Evolutionary conservation across 106 monocot genomes (phyloP).

Genomic region (Apostasia ramifera): DNA sequence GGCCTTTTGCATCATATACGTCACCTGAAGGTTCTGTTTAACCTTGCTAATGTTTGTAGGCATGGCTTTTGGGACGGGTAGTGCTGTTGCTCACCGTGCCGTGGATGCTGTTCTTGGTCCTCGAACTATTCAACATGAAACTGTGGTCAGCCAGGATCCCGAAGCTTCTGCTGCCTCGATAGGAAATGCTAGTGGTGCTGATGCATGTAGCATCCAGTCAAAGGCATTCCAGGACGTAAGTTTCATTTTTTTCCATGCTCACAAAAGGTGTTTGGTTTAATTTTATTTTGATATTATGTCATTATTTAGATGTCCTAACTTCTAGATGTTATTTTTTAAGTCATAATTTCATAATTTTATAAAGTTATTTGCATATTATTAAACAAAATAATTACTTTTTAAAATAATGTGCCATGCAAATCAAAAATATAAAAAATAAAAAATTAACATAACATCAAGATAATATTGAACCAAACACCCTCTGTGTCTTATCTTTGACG

Average conservation of each 20-base stretch:
- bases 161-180: slow-evolving; percentile 24
- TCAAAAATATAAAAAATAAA: too few species aligned
- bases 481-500: too few species aligned
- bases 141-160: slow-evolving; percentile 16
- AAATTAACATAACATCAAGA: too few species aligned
- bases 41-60: slow-evolving; percentile 11
- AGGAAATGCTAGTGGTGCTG: slow-evolving; percentile 16
- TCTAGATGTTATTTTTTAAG: too few species aligned
- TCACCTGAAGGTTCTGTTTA: neutral
- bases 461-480: too few species aligned
- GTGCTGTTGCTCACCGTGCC: slow-evolving; percentile 56
- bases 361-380: too few species aligned
- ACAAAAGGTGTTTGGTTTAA: too few species aligned
- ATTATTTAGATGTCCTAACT: too few species aligned
- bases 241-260: neutral
- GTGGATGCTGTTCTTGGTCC: slow-evolving; percentile 58
- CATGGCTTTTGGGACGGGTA: slow-evolving; percentile 65
- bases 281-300: too few species aligned
- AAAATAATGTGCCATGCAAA: too few species aligned
- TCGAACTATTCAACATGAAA: slow-evolving; percentile 55
- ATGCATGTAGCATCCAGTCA: slow-evolving; percentile 47
- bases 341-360: too few species aligned
- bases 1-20: neutral
- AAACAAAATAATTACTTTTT: too few species aligned
- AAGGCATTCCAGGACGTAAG: slow-evolving; percentile 49